Conservation (phyloP, 148 eudicot species). For the Pharnaceum exiguum region DNA sequence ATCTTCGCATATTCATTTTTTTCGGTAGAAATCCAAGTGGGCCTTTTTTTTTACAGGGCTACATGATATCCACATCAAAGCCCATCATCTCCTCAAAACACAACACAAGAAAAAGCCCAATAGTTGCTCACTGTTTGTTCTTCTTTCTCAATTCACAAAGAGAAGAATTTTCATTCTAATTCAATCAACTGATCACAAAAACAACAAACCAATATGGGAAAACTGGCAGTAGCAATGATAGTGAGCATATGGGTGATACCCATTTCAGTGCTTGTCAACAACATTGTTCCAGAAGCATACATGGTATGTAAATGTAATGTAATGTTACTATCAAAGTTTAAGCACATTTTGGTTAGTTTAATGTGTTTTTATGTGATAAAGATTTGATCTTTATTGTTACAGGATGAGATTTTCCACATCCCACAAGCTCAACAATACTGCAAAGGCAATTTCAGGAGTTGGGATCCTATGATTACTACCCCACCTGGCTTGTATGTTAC, state of each 20-base stretch:
- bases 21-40: too few species aligned
- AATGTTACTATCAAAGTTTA: not conserved
- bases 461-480: slow-evolving; percentile 99
- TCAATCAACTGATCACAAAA: slow-evolving; percentile 9
- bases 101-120: too few species aligned
- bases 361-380: slow-evolving; percentile 1
- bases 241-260: slow-evolving; percentile 72
- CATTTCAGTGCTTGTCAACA: slow-evolving; percentile 64
- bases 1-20: too few species aligned
- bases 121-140: too few species aligned
- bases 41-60: too few species aligned
- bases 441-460: slow-evolving; percentile 63
- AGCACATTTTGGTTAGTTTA: not conserved
- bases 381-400: slow-evolving; percentile 8
- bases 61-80: too few species aligned
- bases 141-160: too few species aligned
- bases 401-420: slow-evolving; percentile 96
- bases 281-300: slow-evolving; percentile 70
- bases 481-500: slow-evolving; percentile 84
- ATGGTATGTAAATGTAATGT: slow-evolving; percentile 53
- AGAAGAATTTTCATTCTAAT: too few species aligned
- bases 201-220: too few species aligned
- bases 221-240: slow-evolving; percentile 48
- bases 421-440: slow-evolving; percentile 93
- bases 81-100: too few species aligned